Base-by-base conservation (phyloP, 257 asterid species). In the Prunella vulgaris region DNA sequence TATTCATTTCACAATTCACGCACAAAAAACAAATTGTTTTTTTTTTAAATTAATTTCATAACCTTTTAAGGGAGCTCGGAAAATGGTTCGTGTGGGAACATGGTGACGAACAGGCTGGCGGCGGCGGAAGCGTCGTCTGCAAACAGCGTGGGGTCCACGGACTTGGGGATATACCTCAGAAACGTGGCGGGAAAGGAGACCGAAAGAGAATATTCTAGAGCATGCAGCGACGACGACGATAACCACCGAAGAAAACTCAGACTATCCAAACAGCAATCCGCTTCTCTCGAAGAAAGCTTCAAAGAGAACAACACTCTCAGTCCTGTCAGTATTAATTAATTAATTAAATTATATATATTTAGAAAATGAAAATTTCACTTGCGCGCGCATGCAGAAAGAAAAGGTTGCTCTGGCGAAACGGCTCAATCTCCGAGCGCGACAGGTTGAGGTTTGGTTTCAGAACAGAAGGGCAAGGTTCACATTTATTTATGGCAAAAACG, bases 401-500 rank as follows among this genome's bases (percentile, higher is more conserved):
- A 89, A 89, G 60, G 78, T 72, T 30, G 94, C 82, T 18, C 90
- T 89, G 21, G 96, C 93, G 0, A 89, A 79, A 44, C 90, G 85
- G 83, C 92, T 89, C 5, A 87, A 80, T 79, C 92, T 89, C 8
- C 75, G 90, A 74, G 85, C 95, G 3, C 72, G 96, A 40, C 96
- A 89, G 60, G 92, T 89, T 2, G 96, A 89, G 75, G 96, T 89
- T 8, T 89, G 96, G 94, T 89, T 89, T 35, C 94, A 87, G 54
- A 89, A 89, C 72, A 74, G 96, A 63, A 81, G 94, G 24, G 96
- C 96, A 52, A 89, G 96, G 96, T 86, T n/a, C n/a, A n/a, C n/a
- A n/a, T n/a, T n/a, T n/a, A n/a, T n/a, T n/a, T n/a, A n/a, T n/a
- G n/a, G n/a, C n/a, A n/a, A n/a, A n/a, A n/a, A n/a, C n/a, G n/a